These are phyloP conservation scores for Trypanosoma avium DNA, from an alignment of 208 protist genomes.

Conservation along the genomic window DNA sequence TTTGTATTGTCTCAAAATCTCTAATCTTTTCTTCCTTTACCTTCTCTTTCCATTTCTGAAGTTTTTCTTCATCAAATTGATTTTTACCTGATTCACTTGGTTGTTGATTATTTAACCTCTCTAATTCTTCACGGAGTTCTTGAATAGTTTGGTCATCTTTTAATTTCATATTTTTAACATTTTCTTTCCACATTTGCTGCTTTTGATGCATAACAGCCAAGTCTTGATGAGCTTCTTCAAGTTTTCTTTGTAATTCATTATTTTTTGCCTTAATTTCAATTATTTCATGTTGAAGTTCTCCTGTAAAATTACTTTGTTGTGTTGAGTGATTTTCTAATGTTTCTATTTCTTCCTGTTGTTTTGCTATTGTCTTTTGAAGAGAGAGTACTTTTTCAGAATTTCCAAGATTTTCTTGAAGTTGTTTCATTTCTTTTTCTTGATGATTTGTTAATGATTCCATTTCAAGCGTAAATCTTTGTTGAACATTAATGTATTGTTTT, in stretches of 20 bases:
- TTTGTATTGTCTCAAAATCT: constrained; percentile 2
- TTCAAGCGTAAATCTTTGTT: constrained; percentile 21
- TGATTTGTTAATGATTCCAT: constrained; percentile 15
- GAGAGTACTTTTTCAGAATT: not conserved
- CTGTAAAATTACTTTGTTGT: constrained; percentile 2
- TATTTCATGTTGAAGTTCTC: constrained; percentile 17
- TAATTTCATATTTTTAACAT: constrained; percentile 9
- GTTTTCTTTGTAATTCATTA: constrained; percentile 1
- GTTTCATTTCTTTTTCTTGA: constrained; percentile 10
- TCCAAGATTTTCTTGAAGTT: not conserved
- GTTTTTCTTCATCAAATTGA: constrained; percentile 5
- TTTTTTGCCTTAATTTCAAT: constrained; percentile 2
- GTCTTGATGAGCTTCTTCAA: not conserved
- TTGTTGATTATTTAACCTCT: not conserved
- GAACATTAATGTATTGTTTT: constrained; percentile 18
- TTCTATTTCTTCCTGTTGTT: constrained; percentile 19
- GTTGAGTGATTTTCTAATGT: constrained; percentile 9
- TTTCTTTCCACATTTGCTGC: constrained; percentile 1
- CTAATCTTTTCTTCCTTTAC: constrained; percentile 15
- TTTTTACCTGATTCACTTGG: not conserved
- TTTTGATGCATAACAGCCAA: not conserved
- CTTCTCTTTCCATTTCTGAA: constrained; percentile 11
- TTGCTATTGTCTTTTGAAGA: constrained; percentile 5
- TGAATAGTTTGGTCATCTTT: constrained; percentile 2
- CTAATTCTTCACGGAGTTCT: not conserved